A percentile compares a stretch with the other conserved stretches of the same genome.
phyloP scores from a whole-genome alignment of 2,329 filamentous ascomycete species.

The Fusarium algeriense region DNA sequence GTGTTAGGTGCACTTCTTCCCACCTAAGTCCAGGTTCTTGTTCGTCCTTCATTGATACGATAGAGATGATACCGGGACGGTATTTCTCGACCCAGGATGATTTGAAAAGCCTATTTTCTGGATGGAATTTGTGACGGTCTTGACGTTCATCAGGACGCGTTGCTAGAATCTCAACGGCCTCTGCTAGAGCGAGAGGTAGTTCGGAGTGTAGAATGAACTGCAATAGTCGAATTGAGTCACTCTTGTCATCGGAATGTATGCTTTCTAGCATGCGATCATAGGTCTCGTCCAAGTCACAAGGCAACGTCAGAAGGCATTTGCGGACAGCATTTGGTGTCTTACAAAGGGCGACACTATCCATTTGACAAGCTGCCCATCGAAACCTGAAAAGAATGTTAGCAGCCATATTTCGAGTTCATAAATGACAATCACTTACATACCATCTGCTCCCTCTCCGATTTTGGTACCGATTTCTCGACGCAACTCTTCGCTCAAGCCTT shows the following conservation, averaged over 20 bases:
- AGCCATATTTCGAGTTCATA: background rate
- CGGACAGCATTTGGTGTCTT: background rate
- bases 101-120: background rate
- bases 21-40: background rate
- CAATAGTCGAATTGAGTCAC: constrained; percentile 31
- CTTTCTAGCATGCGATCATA: background rate
- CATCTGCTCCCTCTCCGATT: constrained; percentile 41
- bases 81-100: background rate
- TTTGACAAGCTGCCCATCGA: background rate
- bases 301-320: fast-evolving
- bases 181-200: constrained; percentile 26
- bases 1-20: constrained; percentile 41
- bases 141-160: background rate
- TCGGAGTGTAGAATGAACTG: constrained; percentile 41
- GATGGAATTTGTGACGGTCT: fast-evolving
- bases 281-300: fast-evolving
- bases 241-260: constrained; percentile 45
- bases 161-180: constrained; percentile 43
- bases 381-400: background rate
- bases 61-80: constrained; percentile 29
- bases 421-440: constrained; percentile 47
- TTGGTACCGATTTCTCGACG: background rate
- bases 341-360: background rate
- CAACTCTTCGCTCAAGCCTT: background rate
- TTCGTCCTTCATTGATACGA: background rate